Percentiles rank a stretch among this genome's conserved stretches.
phyloP scores from a whole-genome alignment of 2,329 filamentous ascomycete genomes.

The Orbilia oligospora region DNA sequence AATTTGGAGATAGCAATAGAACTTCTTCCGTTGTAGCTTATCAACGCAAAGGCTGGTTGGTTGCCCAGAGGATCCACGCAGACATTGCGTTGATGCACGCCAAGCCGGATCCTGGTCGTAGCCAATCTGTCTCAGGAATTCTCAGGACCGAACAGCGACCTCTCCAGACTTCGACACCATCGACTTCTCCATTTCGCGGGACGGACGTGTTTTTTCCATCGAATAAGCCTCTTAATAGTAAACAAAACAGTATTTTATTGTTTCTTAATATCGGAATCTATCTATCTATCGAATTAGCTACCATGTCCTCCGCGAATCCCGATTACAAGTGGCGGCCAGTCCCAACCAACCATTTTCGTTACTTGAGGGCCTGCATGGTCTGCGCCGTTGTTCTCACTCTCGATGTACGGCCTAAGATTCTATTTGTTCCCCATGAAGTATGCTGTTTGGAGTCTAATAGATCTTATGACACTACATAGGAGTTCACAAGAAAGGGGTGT shows the following conservation, averaged over 20 bases:
- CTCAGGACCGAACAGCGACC: constrained; percentile 6
- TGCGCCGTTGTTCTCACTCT: constrained; percentile 93
- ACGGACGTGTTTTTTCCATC: constrained; percentile 17
- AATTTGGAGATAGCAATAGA: background rate
- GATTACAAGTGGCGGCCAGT: constrained; percentile 63
- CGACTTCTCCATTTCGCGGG: background rate
- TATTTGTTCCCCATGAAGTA: background rate
- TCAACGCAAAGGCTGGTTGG: background rate
- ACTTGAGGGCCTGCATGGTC: constrained; percentile 97
- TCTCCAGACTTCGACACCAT: constrained; percentile 12
- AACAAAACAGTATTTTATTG: background rate
- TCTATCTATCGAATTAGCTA: background rate
- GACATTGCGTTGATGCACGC: constrained; percentile 34
- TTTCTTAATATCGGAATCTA: background rate
- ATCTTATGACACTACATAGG: constrained; percentile 69
- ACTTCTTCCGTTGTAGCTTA: too few species aligned
- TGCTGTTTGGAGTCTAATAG: constrained; percentile 10
- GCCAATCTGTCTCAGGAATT: constrained; percentile 23
- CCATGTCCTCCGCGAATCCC: constrained; percentile 45
- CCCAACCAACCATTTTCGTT: constrained; percentile 80
- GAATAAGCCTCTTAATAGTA: background rate
- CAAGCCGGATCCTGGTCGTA: constrained; percentile 23
- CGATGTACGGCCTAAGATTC: constrained; percentile 71
- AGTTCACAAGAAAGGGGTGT: constrained; percentile 88
- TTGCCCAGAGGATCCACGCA: constrained; percentile 3